Conservation (phyloP, 306 rosid genomes). For the Malus orientalis region DNA sequence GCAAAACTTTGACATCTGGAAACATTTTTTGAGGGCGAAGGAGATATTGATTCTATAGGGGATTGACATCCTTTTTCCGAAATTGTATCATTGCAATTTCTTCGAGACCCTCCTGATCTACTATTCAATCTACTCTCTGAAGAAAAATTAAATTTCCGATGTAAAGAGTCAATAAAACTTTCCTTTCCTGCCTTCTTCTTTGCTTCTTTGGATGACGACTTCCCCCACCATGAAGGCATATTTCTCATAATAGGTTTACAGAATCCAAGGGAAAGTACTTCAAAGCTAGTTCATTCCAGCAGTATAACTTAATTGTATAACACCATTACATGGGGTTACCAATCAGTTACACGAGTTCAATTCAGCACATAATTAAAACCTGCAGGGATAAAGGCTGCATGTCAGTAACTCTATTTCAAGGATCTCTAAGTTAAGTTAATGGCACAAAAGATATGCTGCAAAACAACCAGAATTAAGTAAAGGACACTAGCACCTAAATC, state of each 20-base stretch:
- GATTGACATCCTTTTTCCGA: constrained; percentile 81
- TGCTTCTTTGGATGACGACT: constrained; percentile 73
- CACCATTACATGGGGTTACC: not conserved
- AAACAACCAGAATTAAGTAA: not conserved
- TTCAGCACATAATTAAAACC: constrained; percentile 18
- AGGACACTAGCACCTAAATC: not conserved
- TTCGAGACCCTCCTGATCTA: constrained; percentile 60
- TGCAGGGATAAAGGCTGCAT: constrained; percentile 27
- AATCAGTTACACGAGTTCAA: not conserved
- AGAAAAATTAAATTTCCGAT: constrained; percentile 60
- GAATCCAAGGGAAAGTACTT: constrained; percentile 15
- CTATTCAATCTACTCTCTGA: constrained; percentile 59
- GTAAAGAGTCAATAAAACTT: constrained; percentile 70
- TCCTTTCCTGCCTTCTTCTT: constrained; percentile 80
- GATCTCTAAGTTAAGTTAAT: not conserved
- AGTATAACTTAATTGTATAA: constrained; percentile 2
- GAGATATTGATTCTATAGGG: constrained; percentile 69
- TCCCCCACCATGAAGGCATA: constrained; percentile 95
- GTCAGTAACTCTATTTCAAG: constrained; percentile 10
- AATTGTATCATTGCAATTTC: constrained; percentile 61
- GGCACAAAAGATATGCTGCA: not conserved
- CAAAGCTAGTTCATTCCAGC: constrained; percentile 22
- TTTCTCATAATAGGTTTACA: constrained; percentile 20
- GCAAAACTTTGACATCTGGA: constrained; percentile 91
- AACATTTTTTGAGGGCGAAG: constrained; percentile 86